These are phyloP conservation scores for Podaxis sp. DNA, from an alignment of 768 basidiomycete species.

Conservation along the genomic window DNA sequence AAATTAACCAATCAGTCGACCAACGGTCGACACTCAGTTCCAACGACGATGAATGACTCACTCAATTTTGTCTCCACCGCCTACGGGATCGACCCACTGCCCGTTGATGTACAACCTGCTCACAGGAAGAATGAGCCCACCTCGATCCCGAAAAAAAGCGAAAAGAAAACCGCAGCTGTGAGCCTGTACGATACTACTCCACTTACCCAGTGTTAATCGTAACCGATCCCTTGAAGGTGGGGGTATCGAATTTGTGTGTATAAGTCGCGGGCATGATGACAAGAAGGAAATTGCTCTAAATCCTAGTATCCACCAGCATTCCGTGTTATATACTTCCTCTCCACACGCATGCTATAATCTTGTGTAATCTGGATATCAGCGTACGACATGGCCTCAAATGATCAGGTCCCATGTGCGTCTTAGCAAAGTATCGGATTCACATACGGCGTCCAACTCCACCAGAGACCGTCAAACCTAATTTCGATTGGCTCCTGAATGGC, in stretches of 20 bases:
- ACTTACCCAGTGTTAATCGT: constrained; percentile 23
- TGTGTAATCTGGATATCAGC: too few relatives aligned
- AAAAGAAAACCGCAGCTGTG: constrained; percentile 5
- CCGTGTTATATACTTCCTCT: not conserved
- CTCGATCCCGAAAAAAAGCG: too few relatives aligned
- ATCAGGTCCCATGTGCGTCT: too few relatives aligned
- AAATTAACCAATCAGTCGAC: not conserved
- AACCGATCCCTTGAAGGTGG: constrained; percentile 18
- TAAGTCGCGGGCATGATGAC: constrained; percentile 12
- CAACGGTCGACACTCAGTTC: not conserved
- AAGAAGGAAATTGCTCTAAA: not conserved
- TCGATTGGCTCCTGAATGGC: too few relatives aligned
- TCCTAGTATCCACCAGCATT: not conserved
- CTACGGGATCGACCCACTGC: constrained; percentile 59
- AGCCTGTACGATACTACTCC: not conserved
- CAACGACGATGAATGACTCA: constrained; percentile 30
- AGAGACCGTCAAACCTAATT: too few relatives aligned
- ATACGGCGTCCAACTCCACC: too few relatives aligned
- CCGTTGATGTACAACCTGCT: constrained; percentile 69
- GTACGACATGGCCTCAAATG: too few relatives aligned
- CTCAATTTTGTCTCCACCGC: constrained; percentile 59
- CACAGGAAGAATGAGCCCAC: not conserved
- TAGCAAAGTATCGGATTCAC: too few relatives aligned
- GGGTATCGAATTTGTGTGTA: constrained; percentile 23
- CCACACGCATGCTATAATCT: not conserved